Evolutionary conservation across 345 rosid genomes (phyloP), one percentile per base, ranked within the genome.

Genomic region (Eucalyptus virginea): DNA sequence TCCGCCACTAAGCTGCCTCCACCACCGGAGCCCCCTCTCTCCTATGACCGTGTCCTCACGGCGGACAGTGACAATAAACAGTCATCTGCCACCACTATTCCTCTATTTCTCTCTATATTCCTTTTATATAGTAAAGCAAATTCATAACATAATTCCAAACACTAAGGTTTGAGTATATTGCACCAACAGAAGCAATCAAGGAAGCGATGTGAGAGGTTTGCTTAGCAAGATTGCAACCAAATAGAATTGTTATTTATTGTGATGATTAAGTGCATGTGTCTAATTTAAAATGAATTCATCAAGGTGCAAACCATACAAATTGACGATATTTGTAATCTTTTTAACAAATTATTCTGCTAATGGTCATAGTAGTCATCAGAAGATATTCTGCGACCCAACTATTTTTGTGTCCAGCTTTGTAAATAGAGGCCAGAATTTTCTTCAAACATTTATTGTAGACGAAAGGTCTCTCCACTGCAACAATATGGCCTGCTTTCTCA

Each of bases 401-500:
- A 86, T 44, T 86, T 48, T 42, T 26, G 58, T n/a, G 58, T 30
- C 67, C 44, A 21, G 60, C 81, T 30, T 40, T 26, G 34, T n/a
- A 51, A 32, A 88, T 52, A 54, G 92, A 65, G 86, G 89, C 80
- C 8, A 94, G 92, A 86, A 90, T 91, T 65, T 28, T 86, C 91
- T 89, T 87, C 65, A 91, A 88, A 30, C 34, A 86, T 50, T 50
- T 34, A 23, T 89, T 89, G 91, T 88, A 92, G 13, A 60, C 87
- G 32, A 52, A 88, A 0, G 94, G 93, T 17, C 91, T 56, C 69
- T 93, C 92, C 12, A 87, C 1, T 17, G 86, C 80, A 30, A 51
- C 91, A 21, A 90, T 19, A 50, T 93, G 93, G 16, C 93, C 92
- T 45, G 92, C 89, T 67, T 87, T 91, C 56, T 91, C 91, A 52